Conservation (phyloP, 106 monocot species). For the Vanilla planifolia region DNA sequence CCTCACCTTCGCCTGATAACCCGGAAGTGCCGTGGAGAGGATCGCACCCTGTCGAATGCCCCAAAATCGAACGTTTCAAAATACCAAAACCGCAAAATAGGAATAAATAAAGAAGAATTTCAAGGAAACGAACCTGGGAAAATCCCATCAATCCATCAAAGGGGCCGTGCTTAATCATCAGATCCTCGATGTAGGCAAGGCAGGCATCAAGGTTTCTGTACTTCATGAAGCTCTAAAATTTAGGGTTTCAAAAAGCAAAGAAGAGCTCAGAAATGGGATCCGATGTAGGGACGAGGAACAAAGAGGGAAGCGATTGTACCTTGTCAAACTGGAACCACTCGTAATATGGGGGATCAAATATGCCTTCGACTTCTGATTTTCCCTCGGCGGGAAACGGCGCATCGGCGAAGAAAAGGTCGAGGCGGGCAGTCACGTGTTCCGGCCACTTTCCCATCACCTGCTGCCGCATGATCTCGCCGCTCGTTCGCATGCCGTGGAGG, state of each 20-base stretch:
- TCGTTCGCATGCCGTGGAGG: constrained; percentile 93
- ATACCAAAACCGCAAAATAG: neutral
- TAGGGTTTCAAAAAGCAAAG: neutral
- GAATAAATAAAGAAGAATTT: neutral
- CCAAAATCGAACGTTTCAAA: neutral
- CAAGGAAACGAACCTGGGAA: constrained; percentile 55
- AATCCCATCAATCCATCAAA: constrained; percentile 99
- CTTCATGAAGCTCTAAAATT: constrained; percentile 40
- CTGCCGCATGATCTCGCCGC: constrained; percentile 78
- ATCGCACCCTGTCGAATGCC: constrained; percentile 58
- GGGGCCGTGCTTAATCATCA: constrained; percentile 80
- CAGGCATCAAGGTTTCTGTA: constrained; percentile 74
- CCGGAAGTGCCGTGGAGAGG: constrained; percentile 71
- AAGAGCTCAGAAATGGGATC: neutral
- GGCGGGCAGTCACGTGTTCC: constrained; percentile 49
- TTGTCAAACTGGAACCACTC: constrained; percentile 95
- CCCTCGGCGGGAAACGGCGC: constrained; percentile 69
- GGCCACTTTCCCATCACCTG: constrained; percentile 93
- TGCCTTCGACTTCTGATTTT: constrained; percentile 85
- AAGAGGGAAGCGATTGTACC: constrained; percentile 18
- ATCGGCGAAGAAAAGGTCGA: constrained; percentile 84
- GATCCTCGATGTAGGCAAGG: constrained; percentile 69
- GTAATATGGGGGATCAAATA: constrained; percentile 83
- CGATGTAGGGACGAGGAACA: neutral
- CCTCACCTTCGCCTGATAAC: constrained; percentile 66